phyloP scores from a whole-genome alignment of 208 protist species.

The Novymonas esmeraldas region DNA sequence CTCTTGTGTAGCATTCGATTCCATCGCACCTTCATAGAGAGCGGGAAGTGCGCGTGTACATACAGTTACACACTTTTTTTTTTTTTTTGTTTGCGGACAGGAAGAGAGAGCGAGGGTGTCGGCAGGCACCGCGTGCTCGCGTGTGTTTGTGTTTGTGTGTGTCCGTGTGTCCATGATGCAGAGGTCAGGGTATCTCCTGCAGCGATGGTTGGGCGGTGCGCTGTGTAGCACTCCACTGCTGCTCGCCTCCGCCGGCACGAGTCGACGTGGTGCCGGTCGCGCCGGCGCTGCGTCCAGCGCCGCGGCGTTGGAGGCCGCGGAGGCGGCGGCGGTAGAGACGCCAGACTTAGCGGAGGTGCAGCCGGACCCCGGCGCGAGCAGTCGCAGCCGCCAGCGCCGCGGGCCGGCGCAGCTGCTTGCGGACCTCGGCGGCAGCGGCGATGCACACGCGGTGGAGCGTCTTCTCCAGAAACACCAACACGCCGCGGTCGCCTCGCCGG shows the following conservation, averaged over 20 bases:
- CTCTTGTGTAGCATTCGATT: too few species aligned
- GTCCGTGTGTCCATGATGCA: conserved; percentile 8
- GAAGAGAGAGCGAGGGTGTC: too few species aligned
- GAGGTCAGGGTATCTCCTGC: conserved; percentile 1
- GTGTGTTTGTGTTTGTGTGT: not conserved
- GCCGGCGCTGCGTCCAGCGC: not conserved
- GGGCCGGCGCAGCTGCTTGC: conserved; percentile 14
- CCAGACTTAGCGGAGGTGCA: not conserved
- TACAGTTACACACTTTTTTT: too few species aligned
- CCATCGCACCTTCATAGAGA: too few species aligned
- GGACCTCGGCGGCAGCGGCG: not conserved
- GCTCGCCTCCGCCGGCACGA: conserved; percentile 6
- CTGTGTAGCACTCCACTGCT: conserved; percentile 8
- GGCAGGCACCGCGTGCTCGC: too few species aligned
- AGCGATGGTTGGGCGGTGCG: conserved; percentile 15
- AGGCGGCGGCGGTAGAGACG: conserved; percentile 8
- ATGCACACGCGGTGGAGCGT: conserved; percentile 5
- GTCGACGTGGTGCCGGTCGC: not conserved
- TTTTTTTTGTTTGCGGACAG: too few species aligned
- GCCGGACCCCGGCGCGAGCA: not conserved
- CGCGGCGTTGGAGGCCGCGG: not conserved
- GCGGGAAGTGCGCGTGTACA: too few species aligned
- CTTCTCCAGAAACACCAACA: conserved; percentile 22
- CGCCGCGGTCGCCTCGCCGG: not conserved
- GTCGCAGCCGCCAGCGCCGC: conserved; percentile 8